Percentiles rank a stretch among this genome's conserved stretches.
Evolutionary conservation across 352 stramenopile genomes (phyloP).

Genomic region (Pythium grandisporangium): DNA sequence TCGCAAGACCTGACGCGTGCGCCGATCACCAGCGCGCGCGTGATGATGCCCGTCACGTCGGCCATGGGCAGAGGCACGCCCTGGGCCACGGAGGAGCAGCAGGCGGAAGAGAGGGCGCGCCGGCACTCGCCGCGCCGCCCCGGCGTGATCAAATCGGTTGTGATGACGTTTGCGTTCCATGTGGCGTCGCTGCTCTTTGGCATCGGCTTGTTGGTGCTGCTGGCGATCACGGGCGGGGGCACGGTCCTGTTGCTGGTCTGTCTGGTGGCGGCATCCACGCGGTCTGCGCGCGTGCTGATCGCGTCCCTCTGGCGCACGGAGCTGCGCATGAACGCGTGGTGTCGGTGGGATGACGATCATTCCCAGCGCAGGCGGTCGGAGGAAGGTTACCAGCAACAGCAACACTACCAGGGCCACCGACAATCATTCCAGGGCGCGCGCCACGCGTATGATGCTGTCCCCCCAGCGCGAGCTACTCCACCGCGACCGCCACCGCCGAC

Average conservation of each 20-base stretch:
- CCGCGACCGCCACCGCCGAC: background rate
- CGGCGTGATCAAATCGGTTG: conserved; percentile 23
- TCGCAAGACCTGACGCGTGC: too few relatives aligned
- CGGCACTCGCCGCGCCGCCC: background rate
- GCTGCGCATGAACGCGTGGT: conserved; percentile 31
- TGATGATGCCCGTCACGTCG: too few relatives aligned
- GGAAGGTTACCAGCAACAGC: too few relatives aligned
- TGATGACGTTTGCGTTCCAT: conserved; percentile 46
- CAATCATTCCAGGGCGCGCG: too few relatives aligned
- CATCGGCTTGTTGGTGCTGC: conserved; percentile 20
- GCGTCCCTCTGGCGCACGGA: conserved; percentile 48
- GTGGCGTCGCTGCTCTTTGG: conserved; percentile 32
- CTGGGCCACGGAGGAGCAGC: too few relatives aligned
- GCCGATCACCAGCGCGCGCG: too few relatives aligned
- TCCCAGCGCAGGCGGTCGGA: too few relatives aligned
- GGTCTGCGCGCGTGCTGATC: conserved; percentile 28
- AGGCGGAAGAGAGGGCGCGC: background rate
- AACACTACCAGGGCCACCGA: too few relatives aligned
- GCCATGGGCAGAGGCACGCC: too few relatives aligned
- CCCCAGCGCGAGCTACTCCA: background rate
- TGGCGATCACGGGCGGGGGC: conserved; percentile 23
- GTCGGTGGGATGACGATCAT: too few relatives aligned
- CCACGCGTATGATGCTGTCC: too few relatives aligned
- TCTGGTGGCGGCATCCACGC: conserved; percentile 22
- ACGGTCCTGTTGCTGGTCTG: conserved; percentile 38